Conservation (phyloP, 257 asterid species). For the Dorcoceras hygrometricum region DNA sequence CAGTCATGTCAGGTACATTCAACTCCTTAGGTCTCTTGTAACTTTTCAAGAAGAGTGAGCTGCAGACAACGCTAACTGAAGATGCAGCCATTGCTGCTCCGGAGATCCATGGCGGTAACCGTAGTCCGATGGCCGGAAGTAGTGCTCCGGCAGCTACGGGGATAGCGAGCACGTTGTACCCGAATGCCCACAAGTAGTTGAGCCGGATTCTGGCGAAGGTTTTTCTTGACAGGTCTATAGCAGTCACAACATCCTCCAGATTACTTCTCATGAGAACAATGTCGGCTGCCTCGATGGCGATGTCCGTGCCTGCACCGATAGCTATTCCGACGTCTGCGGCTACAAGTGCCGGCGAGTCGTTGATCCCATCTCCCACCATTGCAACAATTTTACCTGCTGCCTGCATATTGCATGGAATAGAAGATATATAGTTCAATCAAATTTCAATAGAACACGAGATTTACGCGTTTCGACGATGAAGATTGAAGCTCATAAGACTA, state of each 20-base stretch:
- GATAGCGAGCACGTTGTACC: conserved; percentile 35
- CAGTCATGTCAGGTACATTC: conserved; percentile 34
- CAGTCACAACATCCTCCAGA: conserved; percentile 40
- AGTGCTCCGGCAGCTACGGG: conserved; percentile 40
- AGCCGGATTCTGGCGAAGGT: conserved; percentile 32
- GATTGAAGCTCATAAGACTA: too few species aligned
- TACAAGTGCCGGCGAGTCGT: conserved; percentile 37
- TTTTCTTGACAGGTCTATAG: conserved; percentile 38
- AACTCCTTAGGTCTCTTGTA: conserved; percentile 39
- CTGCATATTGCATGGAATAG: conserved; percentile 14
- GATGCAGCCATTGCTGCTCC: conserved; percentile 67
- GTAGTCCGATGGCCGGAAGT: conserved; percentile 29
- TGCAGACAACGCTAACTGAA: conserved; percentile 54
- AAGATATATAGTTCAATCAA: background rate
- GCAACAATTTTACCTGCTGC: conserved; percentile 33
- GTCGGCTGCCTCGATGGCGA: conserved; percentile 41
- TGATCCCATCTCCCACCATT: conserved; percentile 43
- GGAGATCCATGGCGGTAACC: conserved; percentile 56
- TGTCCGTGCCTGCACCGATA: conserved; percentile 40
- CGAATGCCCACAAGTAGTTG: conserved; percentile 38
- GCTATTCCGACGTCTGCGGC: conserved; percentile 43
- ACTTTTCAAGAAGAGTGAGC: conserved; percentile 49
- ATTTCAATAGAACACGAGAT: background rate
- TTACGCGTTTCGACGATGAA: too few species aligned
- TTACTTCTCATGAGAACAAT: conserved; percentile 36